Conservation (phyloP, 2,329 filamentous ascomycete species). For the Allantophomopsis lycopodina region DNA sequence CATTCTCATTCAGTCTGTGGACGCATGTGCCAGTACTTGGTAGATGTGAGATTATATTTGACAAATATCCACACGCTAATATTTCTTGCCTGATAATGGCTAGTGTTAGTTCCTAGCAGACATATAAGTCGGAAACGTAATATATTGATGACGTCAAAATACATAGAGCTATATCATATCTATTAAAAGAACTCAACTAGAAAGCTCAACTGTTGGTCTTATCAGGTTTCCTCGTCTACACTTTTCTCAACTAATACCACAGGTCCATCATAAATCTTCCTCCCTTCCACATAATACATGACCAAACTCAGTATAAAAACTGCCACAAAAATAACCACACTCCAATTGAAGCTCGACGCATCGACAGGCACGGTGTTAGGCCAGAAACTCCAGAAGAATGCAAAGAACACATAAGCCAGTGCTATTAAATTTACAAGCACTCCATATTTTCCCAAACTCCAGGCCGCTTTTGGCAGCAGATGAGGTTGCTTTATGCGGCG, state of each 20-base stretch:
- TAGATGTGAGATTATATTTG: too few species aligned
- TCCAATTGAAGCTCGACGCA: slow-evolving; percentile 30
- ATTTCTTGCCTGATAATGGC: too few species aligned
- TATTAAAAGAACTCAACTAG: too few species aligned
- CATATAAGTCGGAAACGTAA: too few species aligned
- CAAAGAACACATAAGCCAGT: slow-evolving; percentile 25
- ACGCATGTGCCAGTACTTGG: too few species aligned
- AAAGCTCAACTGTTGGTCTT: too few species aligned
- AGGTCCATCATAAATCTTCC: slow-evolving; percentile 17
- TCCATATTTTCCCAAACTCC: slow-evolving; percentile 27
- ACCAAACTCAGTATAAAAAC: slow-evolving; percentile 4
- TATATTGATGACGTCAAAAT: too few species aligned
- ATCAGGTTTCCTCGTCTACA: neutral
- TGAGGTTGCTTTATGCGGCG: slow-evolving; percentile 22
- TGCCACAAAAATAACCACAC: slow-evolving; percentile 8
- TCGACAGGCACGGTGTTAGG: slow-evolving; percentile 23
- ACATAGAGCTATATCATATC: too few species aligned
- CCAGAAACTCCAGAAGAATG: slow-evolving; percentile 34
- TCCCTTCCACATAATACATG: slow-evolving; percentile 16
- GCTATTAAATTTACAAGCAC: slow-evolving; percentile 26
- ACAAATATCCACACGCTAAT: too few species aligned
- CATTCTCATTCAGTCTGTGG: too few species aligned
- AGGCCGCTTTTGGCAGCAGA: slow-evolving; percentile 25
- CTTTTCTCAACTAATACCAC: slow-evolving; percentile 2
- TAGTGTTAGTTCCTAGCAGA: too few species aligned